These are phyloP conservation scores for Nicotiana benthamiana DNA, from an alignment of 257 asterid species.

Conservation along the genomic window DNA sequence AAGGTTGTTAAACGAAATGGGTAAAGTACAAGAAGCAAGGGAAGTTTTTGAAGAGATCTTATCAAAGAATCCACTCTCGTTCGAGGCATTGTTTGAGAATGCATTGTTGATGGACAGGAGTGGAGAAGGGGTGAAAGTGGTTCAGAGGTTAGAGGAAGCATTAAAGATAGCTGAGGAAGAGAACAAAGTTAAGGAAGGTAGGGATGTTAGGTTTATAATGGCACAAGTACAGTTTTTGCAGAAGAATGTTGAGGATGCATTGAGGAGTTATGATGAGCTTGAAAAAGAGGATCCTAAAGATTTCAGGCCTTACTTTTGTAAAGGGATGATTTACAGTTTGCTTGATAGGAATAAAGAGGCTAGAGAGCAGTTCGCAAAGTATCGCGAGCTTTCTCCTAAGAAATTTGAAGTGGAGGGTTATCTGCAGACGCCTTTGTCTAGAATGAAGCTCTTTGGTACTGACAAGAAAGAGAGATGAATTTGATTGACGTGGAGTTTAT, in stretches of 20 bases:
- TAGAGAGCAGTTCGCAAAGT: conserved; percentile 60
- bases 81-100: conserved; percentile 68
- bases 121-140: conserved; percentile 58
- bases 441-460: conserved; percentile 71
- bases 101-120: conserved; percentile 68
- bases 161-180: conserved; percentile 52
- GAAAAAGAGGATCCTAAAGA: conserved; percentile 68
- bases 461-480: conserved; percentile 37
- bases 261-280: conserved; percentile 66
- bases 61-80: conserved; percentile 36
- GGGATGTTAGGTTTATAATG: conserved; percentile 74
- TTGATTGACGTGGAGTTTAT: background rate
- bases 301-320: conserved; percentile 83
- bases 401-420: conserved; percentile 83
- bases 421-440: conserved; percentile 65
- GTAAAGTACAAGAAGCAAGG: conserved; percentile 47
- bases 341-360: conserved; percentile 66
- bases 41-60: conserved; percentile 51
- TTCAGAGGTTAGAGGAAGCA: conserved; percentile 61
- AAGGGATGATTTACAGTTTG: conserved; percentile 75
- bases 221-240: conserved; percentile 82
- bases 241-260: conserved; percentile 74
- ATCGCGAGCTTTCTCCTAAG: conserved; percentile 57
- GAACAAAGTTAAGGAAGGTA: conserved; percentile 52
- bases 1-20: conserved; percentile 58